Evolutionary conservation across 768 basidiomycete species (phyloP).

Genomic region (Suillus ampliporus): DNA sequence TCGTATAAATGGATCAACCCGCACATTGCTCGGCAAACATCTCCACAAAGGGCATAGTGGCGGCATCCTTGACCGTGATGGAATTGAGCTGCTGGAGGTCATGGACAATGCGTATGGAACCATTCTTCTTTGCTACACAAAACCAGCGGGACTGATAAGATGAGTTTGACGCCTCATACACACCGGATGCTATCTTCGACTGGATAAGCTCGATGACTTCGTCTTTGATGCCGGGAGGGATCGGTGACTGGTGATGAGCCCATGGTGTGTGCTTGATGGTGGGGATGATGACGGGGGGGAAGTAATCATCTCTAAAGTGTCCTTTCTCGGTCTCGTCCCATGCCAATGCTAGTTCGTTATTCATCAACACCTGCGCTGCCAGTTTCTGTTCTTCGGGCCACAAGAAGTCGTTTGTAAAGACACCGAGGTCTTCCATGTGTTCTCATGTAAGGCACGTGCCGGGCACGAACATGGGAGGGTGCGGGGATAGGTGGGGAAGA

Average conservation of each 20-base stretch:
- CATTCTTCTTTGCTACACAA: constrained; percentile 36
- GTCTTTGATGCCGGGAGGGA: constrained; percentile 32
- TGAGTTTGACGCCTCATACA: constrained; percentile 47
- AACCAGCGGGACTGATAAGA: constrained; percentile 49
- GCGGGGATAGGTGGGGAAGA: no score
- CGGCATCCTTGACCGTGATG: constrained; percentile 5
- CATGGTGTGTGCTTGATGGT: constrained; percentile 41
- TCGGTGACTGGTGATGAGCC: constrained; percentile 32
- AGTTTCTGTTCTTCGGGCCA: constrained; percentile 14
- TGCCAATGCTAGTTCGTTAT: constrained; percentile 41
- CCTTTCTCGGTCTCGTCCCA: constrained; percentile 44
- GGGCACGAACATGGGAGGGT: background rate
- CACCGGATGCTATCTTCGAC: constrained; percentile 42
- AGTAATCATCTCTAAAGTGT: constrained; percentile 35
- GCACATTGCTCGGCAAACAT: constrained; percentile 22
- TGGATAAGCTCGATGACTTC: constrained; percentile 34
- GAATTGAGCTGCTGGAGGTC: constrained; percentile 27
- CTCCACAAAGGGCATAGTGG: constrained; percentile 16
- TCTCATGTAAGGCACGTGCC: background rate
- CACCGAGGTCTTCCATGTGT: background rate
- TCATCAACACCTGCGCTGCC: constrained; percentile 29
- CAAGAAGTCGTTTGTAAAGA: background rate
- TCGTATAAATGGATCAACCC: constrained; percentile 2
- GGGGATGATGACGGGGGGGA: constrained; percentile 38
- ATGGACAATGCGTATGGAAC: constrained; percentile 24